Conservation (phyloP, 2,329 filamentous ascomycete species). For the Incumbomyces delicatus region DNA sequence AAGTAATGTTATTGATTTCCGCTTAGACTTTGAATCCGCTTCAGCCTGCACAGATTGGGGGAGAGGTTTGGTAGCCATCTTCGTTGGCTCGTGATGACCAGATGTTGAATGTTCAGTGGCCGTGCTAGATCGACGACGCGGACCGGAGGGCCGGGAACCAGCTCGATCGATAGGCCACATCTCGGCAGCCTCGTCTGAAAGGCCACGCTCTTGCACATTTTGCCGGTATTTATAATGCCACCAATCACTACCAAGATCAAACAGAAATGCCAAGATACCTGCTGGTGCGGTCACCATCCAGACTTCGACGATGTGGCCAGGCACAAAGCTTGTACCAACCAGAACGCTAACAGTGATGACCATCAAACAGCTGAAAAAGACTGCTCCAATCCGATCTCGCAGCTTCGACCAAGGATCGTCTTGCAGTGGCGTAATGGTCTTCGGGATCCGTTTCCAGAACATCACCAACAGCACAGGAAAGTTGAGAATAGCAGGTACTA, state of each 20-base stretch:
- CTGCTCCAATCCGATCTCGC: constrained; percentile 16
- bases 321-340: constrained; percentile 21
- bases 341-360: constrained; percentile 19
- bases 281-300: constrained; percentile 21
- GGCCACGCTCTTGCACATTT: constrained; percentile 1
- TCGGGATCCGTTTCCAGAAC: constrained; percentile 21
- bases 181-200: constrained; percentile 11
- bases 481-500: constrained; percentile 18
- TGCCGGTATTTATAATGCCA: constrained; percentile 8
- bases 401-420: constrained; percentile 20
- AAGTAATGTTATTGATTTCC: constrained; percentile 5
- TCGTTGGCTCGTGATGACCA: background rate
- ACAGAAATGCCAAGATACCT: constrained; percentile 17
- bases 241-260: constrained; percentile 16
- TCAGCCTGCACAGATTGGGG: background rate
- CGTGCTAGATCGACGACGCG: background rate
- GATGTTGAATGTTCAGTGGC: background rate
- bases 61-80: background rate
- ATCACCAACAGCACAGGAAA: constrained; percentile 19
- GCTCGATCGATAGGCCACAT: constrained; percentile 5
- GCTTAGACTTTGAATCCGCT: background rate
- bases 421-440: constrained; percentile 16
- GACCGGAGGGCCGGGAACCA: background rate
- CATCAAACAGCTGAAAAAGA: constrained; percentile 18
- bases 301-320: constrained; percentile 17